A percentile compares a stretch with the other conserved stretches of the same genome.
These are phyloP conservation scores for Paxillus involutus DNA, from an alignment of 768 basidiomycete genomes.

Conservation along the genomic window DNA sequence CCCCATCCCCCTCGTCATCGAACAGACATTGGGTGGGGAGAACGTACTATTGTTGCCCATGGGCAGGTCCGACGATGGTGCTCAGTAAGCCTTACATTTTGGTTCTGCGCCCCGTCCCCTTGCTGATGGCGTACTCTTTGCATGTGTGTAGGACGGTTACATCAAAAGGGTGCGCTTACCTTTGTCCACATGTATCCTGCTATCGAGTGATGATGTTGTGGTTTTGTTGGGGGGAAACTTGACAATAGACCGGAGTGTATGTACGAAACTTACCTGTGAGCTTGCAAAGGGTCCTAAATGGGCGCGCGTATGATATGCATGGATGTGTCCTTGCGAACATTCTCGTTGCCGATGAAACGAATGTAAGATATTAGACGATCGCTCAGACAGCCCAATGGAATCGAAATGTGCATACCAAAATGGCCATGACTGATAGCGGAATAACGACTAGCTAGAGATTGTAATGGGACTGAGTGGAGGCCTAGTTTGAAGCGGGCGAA, in stretches of 20 bases:
- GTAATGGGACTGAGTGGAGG: too few relatives aligned
- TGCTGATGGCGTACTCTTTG: neutral
- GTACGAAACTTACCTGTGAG: conserved; percentile 14
- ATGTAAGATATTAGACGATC: too few relatives aligned
- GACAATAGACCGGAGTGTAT: conserved; percentile 13
- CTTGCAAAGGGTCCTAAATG: neutral
- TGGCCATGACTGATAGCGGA: too few relatives aligned
- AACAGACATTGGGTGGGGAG: conserved; percentile 65
- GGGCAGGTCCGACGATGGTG: too few relatives aligned
- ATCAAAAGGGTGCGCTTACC: conserved; percentile 61
- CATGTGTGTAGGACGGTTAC: conserved; percentile 62
- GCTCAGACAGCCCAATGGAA: too few relatives aligned
- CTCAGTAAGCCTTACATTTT: conserved; percentile 26
- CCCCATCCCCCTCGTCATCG: conserved; percentile 83
- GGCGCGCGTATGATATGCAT: too few relatives aligned
- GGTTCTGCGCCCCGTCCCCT: neutral
- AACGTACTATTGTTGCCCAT: conserved; percentile 89
- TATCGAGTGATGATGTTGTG: too few relatives aligned
- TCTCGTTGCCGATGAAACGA: too few relatives aligned
- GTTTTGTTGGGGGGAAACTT: neutral
- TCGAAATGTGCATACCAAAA: too few relatives aligned
- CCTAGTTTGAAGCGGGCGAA: too few relatives aligned
- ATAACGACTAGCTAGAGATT: too few relatives aligned
- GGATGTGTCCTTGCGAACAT: too few relatives aligned
- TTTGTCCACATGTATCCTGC: neutral